Percentiles rank a stretch among this genome's conserved stretches.
Conservation (phyloP, 2,329 filamentous ascomycete species). For the Claviceps maximensis region DNA sequence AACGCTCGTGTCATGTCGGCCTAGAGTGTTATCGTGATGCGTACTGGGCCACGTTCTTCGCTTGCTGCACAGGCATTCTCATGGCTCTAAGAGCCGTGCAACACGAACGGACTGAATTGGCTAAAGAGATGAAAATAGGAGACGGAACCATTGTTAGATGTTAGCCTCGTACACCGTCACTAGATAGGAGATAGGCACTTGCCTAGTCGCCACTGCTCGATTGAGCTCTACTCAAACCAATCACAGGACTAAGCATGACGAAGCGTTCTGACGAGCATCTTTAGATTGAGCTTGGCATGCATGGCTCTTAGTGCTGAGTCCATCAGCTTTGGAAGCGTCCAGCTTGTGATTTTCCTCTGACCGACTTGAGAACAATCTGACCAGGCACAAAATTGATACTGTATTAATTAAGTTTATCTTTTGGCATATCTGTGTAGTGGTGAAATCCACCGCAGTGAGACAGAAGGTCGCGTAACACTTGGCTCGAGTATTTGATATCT, state of each 20-base stretch:
- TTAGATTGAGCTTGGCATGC: neutral
- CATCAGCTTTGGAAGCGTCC: neutral
- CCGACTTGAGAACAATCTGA: neutral
- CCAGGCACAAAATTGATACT: neutral
- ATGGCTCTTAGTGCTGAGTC: neutral
- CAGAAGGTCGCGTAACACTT: no score
- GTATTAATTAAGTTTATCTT: neutral
- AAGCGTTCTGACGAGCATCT: neutral
- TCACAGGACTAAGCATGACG: no score
- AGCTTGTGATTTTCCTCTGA: neutral
- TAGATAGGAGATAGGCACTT: neutral
- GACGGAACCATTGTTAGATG: neutral
- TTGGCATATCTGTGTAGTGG: neutral
- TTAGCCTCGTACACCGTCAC: neutral
- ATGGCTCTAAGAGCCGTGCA: slow-evolving; percentile 60
- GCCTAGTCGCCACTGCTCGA: neutral
- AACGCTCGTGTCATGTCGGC: slow-evolving; percentile 64
- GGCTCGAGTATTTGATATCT: neutral
- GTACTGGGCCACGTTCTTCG: slow-evolving; percentile 64
- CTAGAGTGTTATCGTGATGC: slow-evolving; percentile 68
- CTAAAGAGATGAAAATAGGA: slow-evolving; percentile 19
- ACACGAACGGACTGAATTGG: slow-evolving; percentile 33
- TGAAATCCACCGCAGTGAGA: neutral
- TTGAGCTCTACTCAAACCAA: neutral
- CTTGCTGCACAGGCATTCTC: slow-evolving; percentile 54